phyloP scores from a whole-genome alignment of 176 grass and related monocot genomes.

The Avena atlantica region DNA sequence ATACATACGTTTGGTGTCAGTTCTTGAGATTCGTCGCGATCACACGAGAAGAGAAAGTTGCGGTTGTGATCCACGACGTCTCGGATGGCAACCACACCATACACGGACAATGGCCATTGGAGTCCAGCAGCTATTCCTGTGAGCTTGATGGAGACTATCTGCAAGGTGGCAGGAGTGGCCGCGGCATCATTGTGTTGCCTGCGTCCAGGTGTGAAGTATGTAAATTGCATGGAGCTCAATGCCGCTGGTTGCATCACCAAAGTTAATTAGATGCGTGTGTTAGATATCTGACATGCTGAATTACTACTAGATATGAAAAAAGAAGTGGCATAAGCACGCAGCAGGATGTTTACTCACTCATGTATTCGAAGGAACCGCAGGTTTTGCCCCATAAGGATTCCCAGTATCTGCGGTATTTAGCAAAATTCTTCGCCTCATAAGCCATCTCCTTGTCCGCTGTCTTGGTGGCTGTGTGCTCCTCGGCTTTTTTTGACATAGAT shows the following conservation, averaged over 20 bases:
- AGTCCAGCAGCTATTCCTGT: background rate
- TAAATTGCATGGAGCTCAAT: constrained; percentile 8
- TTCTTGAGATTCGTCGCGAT: background rate
- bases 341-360: background rate
- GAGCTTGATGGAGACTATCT: constrained; percentile 9
- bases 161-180: background rate
- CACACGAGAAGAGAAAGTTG: too few relatives aligned
- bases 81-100: background rate
- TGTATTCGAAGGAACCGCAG: background rate
- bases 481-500: too few relatives aligned
- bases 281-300: too few relatives aligned
- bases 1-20: background rate
- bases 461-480: background rate
- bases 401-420: background rate
- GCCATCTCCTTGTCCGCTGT: background rate
- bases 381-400: background rate
- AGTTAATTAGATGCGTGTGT: background rate
- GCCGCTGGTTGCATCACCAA: background rate
- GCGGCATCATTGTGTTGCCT: background rate
- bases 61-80: too few relatives aligned
- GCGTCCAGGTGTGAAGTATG: background rate
- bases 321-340: background rate
- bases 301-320: background rate
- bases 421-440: background rate
- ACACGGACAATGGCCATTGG: background rate